A percentile compares a stretch with the other conserved stretches of the same genome.
phyloP scores from a whole-genome alignment of 176 grass and related monocot genomes.

The Musa acuminata region DNA sequence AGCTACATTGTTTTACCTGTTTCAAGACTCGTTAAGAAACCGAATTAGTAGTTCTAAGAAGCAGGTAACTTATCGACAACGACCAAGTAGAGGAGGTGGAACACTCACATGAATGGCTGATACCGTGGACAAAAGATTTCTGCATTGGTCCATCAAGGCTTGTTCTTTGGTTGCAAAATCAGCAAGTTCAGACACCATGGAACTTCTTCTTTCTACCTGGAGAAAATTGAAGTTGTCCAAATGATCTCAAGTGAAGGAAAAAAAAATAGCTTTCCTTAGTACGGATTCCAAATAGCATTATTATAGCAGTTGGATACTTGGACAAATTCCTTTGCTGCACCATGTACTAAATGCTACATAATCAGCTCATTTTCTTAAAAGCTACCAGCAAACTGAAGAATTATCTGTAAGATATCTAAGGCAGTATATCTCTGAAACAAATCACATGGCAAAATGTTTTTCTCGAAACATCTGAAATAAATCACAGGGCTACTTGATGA shows the following conservation, averaged over 20 bases:
- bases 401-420: too few relatives aligned
- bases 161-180: constrained; percentile 59
- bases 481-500: too few relatives aligned
- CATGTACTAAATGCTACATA: too few relatives aligned
- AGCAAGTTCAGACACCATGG: constrained; percentile 80
- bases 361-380: not conserved
- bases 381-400: not conserved
- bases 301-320: not conserved
- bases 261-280: not conserved
- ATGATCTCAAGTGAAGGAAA: not conserved
- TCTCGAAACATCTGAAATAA: too few relatives aligned
- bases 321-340: not conserved
- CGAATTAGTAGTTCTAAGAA: not conserved
- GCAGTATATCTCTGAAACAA: too few relatives aligned
- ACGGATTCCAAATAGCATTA: not conserved
- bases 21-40: constrained; percentile 14
- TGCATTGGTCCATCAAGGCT: constrained; percentile 67
- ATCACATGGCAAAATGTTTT: too few relatives aligned
- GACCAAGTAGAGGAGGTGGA: not conserved
- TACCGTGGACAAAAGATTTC: constrained; percentile 73
- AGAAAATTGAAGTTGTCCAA: constrained; percentile 10
- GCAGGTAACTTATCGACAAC: not conserved
- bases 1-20: constrained; percentile 53
- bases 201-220: constrained; percentile 63
- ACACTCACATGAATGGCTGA: constrained; percentile 69